These are phyloP conservation scores for Mucuna pruriens DNA, from an alignment of 306 rosid genomes.

Conservation along the genomic window DNA sequence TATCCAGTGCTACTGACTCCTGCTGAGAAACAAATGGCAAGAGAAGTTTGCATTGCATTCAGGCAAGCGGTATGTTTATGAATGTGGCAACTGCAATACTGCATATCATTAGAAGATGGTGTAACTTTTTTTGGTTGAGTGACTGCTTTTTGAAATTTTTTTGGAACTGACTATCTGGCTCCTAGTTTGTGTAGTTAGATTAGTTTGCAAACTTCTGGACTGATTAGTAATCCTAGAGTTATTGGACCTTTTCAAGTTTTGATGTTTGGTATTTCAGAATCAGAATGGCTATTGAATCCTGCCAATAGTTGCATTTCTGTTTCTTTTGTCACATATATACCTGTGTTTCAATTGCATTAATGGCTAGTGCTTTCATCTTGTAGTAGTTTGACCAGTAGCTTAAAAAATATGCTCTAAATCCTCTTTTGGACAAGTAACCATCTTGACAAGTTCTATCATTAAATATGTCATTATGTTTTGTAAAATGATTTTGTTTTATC, in stretches of 20 bases:
- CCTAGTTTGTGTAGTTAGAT: constrained; percentile 8
- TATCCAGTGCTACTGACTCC: constrained; percentile 96
- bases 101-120: constrained; percentile 4
- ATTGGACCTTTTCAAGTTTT: constrained; percentile 26
- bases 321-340: not conserved
- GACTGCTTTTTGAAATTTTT: constrained; percentile 14
- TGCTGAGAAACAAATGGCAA: constrained; percentile 92
- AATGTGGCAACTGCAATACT: constrained; percentile 20
- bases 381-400: constrained; percentile 5
- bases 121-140: not conserved
- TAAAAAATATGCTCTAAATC: not conserved
- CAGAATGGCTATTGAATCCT: constrained; percentile 2
- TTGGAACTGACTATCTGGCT: constrained; percentile 27
- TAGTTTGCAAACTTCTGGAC: not conserved
- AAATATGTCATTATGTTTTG: not conserved
- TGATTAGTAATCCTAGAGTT: constrained; percentile 27
- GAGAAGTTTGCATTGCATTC: constrained; percentile 93
- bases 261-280: not conserved
- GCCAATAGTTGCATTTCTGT: not conserved
- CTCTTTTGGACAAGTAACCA: not conserved
- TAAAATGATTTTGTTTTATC: constrained; percentile 9
- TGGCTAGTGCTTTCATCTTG: not conserved
- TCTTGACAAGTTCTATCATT: constrained; percentile 7
- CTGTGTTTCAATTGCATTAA: not conserved
- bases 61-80: constrained; percentile 82